These are phyloP conservation scores for Fusarium hainanense DNA, from an alignment of 2,329 filamentous ascomycete species.

Conservation along the genomic window DNA sequence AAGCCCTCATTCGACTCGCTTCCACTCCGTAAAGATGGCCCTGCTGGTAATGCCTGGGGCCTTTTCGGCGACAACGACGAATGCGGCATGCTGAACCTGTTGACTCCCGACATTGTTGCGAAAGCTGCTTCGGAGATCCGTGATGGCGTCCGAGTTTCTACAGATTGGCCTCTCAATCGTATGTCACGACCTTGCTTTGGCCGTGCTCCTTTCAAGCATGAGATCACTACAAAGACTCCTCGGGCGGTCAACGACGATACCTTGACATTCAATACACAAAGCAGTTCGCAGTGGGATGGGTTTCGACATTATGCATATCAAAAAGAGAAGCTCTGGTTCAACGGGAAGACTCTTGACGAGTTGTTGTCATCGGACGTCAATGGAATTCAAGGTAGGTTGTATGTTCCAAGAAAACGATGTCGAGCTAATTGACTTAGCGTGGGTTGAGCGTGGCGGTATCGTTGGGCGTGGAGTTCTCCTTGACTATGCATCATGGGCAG, in stretches of 20 bases:
- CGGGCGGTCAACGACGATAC: slow-evolving; percentile 50
- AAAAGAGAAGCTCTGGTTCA: slow-evolving; percentile 50
- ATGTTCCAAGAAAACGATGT: rapidly evolving
- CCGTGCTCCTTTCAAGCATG: slow-evolving; percentile 46
- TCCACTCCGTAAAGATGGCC: slow-evolving; percentile 61
- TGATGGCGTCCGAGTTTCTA: slow-evolving; percentile 48
- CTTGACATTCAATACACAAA: slow-evolving; percentile 52
- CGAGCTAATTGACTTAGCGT: background rate
- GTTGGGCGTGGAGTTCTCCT: slow-evolving; percentile 63
- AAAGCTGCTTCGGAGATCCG: slow-evolving; percentile 47
- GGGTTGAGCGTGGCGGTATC: slow-evolving; percentile 53
- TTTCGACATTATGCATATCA: slow-evolving; percentile 55
- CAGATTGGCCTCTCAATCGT: slow-evolving; percentile 50
- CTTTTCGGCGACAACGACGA: slow-evolving; percentile 63
- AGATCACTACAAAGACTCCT: slow-evolving; percentile 43
- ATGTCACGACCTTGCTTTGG: slow-evolving; percentile 52
- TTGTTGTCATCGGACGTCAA: slow-evolving; percentile 50
- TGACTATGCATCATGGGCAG: slow-evolving; percentile 62
- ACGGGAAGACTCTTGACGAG: slow-evolving; percentile 55
- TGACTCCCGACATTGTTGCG: slow-evolving; percentile 53
- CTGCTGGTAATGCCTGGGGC: slow-evolving; percentile 66
- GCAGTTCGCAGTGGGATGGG: slow-evolving; percentile 55
- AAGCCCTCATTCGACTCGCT: slow-evolving; percentile 57
- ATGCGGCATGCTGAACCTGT: slow-evolving; percentile 65
- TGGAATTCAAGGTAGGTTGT: slow-evolving; percentile 46